These are phyloP conservation scores for Styphnolobium japonicum DNA, from an alignment of 306 rosid genomes.

Conservation along the genomic window DNA sequence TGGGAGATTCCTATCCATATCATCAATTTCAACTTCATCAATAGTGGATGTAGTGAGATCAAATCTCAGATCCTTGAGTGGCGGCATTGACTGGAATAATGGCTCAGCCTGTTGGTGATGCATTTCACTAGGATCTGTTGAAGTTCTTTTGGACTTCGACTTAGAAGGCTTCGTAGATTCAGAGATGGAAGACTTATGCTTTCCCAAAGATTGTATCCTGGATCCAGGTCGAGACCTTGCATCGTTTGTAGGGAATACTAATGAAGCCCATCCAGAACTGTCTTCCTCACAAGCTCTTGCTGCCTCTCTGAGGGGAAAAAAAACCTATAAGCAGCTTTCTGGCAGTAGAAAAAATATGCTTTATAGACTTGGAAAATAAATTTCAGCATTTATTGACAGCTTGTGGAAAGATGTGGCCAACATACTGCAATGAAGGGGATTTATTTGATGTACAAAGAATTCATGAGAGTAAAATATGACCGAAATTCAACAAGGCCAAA, in stretches of 20 bases:
- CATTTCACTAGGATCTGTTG: conserved; percentile 51
- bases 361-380: neutral
- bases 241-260: conserved; percentile 69
- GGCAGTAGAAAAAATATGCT: neutral
- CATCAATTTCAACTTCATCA: conserved; percentile 31
- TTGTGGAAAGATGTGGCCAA: neutral
- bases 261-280: conserved; percentile 77
- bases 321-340: conserved; percentile 29
- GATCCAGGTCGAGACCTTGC: conserved; percentile 54
- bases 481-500: conserved; percentile 1
- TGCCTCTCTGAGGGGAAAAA: conserved; percentile 52
- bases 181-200: conserved; percentile 56
- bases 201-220: conserved; percentile 68
- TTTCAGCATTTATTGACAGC: neutral
- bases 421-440: conserved; percentile 5
- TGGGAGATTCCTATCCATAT: conserved; percentile 21
- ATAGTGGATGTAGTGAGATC: conserved; percentile 32
- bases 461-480: neutral
- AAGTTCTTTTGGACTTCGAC: conserved; percentile 55
- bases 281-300: conserved; percentile 70
- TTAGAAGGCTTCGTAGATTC: conserved; percentile 62
- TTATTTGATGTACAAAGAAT: neutral
- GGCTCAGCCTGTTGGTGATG: conserved; percentile 42
- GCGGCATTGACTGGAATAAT: conserved; percentile 30
- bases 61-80: conserved; percentile 43